These are phyloP conservation scores for Alisma plantagoaquatica DNA, from an alignment of 106 monocot genomes.

Conservation along the genomic window DNA sequence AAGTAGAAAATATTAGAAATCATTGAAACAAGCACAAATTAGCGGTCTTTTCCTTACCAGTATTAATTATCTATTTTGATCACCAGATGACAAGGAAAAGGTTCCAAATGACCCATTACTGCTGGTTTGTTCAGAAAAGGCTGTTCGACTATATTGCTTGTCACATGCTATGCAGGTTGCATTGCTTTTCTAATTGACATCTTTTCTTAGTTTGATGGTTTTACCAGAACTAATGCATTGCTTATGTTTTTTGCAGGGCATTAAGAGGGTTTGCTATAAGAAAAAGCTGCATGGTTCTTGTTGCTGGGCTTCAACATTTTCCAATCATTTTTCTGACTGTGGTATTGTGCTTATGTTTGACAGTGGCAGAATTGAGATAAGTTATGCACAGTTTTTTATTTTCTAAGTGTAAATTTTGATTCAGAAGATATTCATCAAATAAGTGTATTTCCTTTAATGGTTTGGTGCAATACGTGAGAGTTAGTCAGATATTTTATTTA, in stretches of 20 bases:
- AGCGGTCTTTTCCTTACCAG: background rate
- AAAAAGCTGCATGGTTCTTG: conserved; percentile 49
- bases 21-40: background rate
- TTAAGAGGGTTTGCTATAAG: conserved; percentile 51
- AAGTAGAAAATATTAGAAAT: background rate
- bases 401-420: background rate
- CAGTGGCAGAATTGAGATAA: conserved; percentile 60
- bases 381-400: conserved; percentile 22
- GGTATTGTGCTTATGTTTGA: conserved; percentile 55
- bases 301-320: conserved; percentile 45
- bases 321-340: conserved; percentile 27
- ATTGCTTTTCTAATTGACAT: background rate
- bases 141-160: conserved; percentile 47
- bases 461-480: too few relatives aligned
- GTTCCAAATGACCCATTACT: conserved; percentile 31
- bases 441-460: too few relatives aligned
- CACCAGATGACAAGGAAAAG: conserved; percentile 14
- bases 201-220: background rate
- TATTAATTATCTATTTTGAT: conserved; percentile 13
- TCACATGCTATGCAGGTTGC: conserved; percentile 58
- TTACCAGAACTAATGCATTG: background rate
- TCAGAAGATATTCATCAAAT: too few relatives aligned
- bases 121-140: conserved; percentile 64
- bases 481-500: too few relatives aligned
- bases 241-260: conserved; percentile 37